Percentiles rank a stretch among this genome's conserved stretches.
Evolutionary conservation across 2,329 filamentous ascomycete species (phyloP).

Genomic region (Xylaria sp.): DNA sequence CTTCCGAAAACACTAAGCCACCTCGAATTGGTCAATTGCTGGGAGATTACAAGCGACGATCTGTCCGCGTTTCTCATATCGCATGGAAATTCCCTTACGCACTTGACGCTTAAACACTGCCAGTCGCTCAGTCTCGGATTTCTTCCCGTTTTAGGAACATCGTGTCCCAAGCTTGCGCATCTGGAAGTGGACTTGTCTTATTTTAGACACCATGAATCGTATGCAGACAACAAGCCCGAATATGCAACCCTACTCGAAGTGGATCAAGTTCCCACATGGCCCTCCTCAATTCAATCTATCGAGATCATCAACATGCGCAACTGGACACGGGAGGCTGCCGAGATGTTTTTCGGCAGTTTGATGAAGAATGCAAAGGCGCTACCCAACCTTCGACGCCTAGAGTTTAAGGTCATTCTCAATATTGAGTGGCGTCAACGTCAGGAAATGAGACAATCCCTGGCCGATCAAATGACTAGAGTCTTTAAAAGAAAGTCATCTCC

Average conservation of each 20-base stretch:
- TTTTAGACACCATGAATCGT: conserved; percentile 74
- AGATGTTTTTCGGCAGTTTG: conserved; percentile 82
- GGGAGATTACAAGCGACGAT: conserved; percentile 74
- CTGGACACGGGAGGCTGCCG: conserved; percentile 75
- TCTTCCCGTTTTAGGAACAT: conserved; percentile 70
- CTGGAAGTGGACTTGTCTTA: conserved; percentile 84
- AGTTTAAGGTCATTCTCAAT: conserved; percentile 81
- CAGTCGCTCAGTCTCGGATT: conserved; percentile 82
- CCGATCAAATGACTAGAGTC: conserved; percentile 72
- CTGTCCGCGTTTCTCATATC: conserved; percentile 73
- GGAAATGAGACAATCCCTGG: conserved; percentile 82
- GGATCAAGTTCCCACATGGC: conserved; percentile 81
- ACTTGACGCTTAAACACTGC: conserved; percentile 80
- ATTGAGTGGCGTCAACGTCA: conserved; percentile 85
- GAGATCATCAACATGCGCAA: conserved; percentile 82
- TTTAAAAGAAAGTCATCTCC: conserved; percentile 58
- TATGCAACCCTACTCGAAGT: conserved; percentile 75
- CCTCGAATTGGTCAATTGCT: conserved; percentile 83
- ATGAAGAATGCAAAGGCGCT: conserved; percentile 76
- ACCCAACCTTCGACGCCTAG: conserved; percentile 73
- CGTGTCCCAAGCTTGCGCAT: conserved; percentile 76
- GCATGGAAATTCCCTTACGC: conserved; percentile 74
- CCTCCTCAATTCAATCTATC: conserved; percentile 73
- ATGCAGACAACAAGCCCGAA: conserved; percentile 77
- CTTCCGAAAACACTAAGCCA: conserved; percentile 74